Base-by-base conservation (phyloP, 306 rosid species). In the Oxytropis ochrocephala region DNA sequence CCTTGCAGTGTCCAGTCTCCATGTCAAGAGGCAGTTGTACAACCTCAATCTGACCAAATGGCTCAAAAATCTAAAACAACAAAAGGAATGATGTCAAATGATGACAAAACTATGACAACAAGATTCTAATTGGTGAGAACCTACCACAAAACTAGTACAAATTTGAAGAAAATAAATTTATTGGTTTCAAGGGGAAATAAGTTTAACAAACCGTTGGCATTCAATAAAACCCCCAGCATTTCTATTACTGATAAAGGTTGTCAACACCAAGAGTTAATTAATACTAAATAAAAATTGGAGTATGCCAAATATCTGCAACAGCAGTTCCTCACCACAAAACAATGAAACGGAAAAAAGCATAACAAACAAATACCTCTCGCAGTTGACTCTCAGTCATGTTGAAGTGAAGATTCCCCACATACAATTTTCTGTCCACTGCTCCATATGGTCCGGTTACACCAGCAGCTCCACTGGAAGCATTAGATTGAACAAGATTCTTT, bases 1-100 rank as follows among this genome's bases (percentile, higher is more conserved):
- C 97, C 86, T 95, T 91, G 97, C 99, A 95, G 70, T 95, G 99
- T 64, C 97, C 97, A 17, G 97, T 84, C 84, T 95, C 99, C 54
- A 87, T 79, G 81, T 95, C 97, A 73, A 89, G 91, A 59, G 99
- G 99, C 64, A 95, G 81, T 77, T 91, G 97, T 47, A 95, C 97
- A 64, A 91, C 86, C 81, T 95, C 99, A 75, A 91, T 97, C 0
- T 90, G 95, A 70, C 99, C 99, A 89, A 95, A 95, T 58, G 99
- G 89, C 75, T 95, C 99, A 76, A 95, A 95, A 78, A 95, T 95
- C 99, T 95, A 78, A 69, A 73, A 47, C 67, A 81, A 33, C 29
- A 56, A 56, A 63, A 59, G 16, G 5, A 17, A 48, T 17, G 7
- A 44, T 38, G 76, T 72, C 69, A 79, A 32, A 39, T 61, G 44